Evolutionary conservation across 1,284 basidiomycete genomes (phyloP), one percentile per base, ranked within the genome.

Genomic region (Singerocomus inundabilis): DNA sequence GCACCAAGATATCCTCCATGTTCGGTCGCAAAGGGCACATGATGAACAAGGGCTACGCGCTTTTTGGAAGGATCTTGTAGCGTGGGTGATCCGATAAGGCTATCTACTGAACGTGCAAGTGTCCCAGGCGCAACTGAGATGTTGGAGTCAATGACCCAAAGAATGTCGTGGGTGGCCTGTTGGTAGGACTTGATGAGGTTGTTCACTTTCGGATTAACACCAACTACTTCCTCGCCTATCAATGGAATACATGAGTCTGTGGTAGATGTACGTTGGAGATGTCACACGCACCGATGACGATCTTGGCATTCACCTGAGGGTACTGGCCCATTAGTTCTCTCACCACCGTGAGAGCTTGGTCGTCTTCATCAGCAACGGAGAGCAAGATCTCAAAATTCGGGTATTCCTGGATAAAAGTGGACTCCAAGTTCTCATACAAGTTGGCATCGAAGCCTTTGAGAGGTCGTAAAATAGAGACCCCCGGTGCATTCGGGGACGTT

Each of bases 101-200:
- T 79, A 56, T 91, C 89, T 9, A 99, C 91, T 9, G 93, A 87
- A 41, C 91, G 84, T 1, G 88, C 85, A 21, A 98, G 82, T 2
- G 93, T 89, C n/a, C 86, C 86, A 0, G 87, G 78, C 29, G 82
- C 80, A 15, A 88, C 84, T 56, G 84, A 83, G 41, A 98, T 82
- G 57, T 97, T 97, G 18, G 94, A 96, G 70, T 99, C 97, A 44
- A 99, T 78, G 11, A 99, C 89, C 96, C 96, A 99, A 41, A 99
- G 73, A 43, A 98, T 90, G 65, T 99, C 94, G 67, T 96, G 77
- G 48, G 78, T 72, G 1, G 96, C 95, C 61, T 82, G 74, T 34
- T 75, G 75, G 67, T 96, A 98, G 4, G 94, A 80, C 33, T 84
- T 82, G 53, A 96, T 81, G 34, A 99, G 84, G 66, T 99, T 99